Evolutionary conservation across 768 basidiomycete species (phyloP).

Genomic region (Mycena sanguinolenta): DNA sequence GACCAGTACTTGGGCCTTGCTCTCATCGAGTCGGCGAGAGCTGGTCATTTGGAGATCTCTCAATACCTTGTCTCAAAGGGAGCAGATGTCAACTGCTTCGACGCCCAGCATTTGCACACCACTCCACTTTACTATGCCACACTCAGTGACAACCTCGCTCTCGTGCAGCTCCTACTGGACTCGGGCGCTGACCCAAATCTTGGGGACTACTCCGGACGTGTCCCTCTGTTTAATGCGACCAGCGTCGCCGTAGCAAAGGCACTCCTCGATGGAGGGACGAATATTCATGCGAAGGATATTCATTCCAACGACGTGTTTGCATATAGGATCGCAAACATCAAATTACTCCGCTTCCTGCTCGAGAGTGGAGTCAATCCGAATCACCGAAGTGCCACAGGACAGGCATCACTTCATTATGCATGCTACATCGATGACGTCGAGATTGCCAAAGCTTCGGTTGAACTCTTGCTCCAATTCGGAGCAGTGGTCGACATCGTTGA

Average conservation of each 20-base stretch:
- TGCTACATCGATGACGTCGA: not conserved
- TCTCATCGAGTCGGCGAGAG: not conserved
- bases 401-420: not conserved
- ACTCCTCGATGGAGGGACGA: not conserved
- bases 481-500: not conserved
- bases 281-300: not conserved
- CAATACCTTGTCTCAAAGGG: not conserved
- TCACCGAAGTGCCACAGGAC: not conserved
- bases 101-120: not conserved
- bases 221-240: no score
- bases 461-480: not conserved
- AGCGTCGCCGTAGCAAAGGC: not conserved
- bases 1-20: not conserved
- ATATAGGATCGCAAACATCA: not conserved
- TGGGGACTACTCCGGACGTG: not conserved
- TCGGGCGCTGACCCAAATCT: not conserved
- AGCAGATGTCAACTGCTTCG: not conserved
- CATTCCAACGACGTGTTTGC: not conserved
- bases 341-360: not conserved
- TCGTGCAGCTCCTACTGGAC: not conserved
- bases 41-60: not conserved
- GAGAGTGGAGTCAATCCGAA: not conserved
- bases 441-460: not conserved
- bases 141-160: not conserved
- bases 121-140: not conserved